Evolutionary conservation across 2,329 filamentous ascomycete species (phyloP), one percentile per base, ranked within the genome.

Genomic region (Paecilomyces niveus): DNA sequence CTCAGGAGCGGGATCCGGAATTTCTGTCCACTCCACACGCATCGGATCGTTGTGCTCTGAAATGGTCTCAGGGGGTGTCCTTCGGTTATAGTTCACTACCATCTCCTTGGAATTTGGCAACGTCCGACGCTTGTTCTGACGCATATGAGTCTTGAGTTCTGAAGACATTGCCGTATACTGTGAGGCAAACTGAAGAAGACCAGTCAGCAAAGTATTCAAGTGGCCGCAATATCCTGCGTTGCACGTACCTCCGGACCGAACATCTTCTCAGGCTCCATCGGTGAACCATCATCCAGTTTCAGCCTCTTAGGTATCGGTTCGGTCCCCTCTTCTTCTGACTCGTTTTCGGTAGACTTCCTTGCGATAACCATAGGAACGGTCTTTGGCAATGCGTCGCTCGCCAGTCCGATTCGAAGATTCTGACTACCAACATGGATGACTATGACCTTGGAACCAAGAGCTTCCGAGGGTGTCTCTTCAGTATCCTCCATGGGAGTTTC

Each of bases 61-160:
- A 60, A 99, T 97, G 54, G 88, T 84, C 65, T 97, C 94, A 6
- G 91, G 88, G 33, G 89, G 86, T 0, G 87, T 89, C 54, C 90
- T 85, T 56, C 89, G 85, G 74, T 99, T 99, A 81, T 90, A 97
- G 70, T 96, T 97, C 63, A 92, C 86, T 1, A 97, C 93, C 59
- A 97, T 81, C 70, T 99, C 94, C 73, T 96, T 96, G 0, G 92
- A 97, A 71, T 97, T 97, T n/a, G 94, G 94, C 54, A 97, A 78
- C 15, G 97, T 92, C 72, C 96, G 89, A 70, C 91, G 87, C 81
- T 97, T 97, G 76, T 96, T 96, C 65, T 86, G 85, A 61, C 93
- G 87, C 90, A 97, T 96, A 55, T 91, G 89, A 2, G 88, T 78
- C 76, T 96, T 96, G 61, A 99, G 84, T 52, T 97, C 92, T 57